Conservation (phyloP, 2,329 filamentous ascomycete species). For the Penicillium sp. region DNA sequence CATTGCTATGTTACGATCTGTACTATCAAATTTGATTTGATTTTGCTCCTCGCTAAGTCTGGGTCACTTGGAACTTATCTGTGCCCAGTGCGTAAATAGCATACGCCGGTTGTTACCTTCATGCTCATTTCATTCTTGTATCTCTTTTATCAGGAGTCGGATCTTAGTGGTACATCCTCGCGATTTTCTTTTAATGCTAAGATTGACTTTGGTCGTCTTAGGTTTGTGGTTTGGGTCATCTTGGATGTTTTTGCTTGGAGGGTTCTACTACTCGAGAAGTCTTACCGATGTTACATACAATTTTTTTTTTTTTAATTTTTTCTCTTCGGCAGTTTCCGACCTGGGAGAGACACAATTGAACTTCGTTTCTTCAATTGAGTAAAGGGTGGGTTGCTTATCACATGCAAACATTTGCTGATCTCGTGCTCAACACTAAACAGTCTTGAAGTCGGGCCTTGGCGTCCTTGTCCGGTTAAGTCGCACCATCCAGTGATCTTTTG, state of each 20-base stretch:
- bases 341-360: not conserved
- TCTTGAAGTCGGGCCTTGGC: not conserved
- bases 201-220: not conserved
- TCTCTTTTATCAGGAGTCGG: slow-evolving; percentile 16
- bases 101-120: slow-evolving; percentile 20
- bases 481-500: no score
- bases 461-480: no score
- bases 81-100: slow-evolving; percentile 28
- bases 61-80: slow-evolving; percentile 21
- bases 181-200: slow-evolving; percentile 6
- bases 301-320: not conserved
- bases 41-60: slow-evolving; percentile 15
- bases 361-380: not conserved
- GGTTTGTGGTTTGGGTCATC: not conserved
- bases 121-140: slow-evolving; percentile 19
- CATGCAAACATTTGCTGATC: not conserved
- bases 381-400: not conserved
- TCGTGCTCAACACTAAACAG: not conserved
- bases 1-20: slow-evolving; percentile 27
- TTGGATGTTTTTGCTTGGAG: not conserved
- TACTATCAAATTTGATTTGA: slow-evolving; percentile 20
- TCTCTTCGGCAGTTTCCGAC: not conserved
- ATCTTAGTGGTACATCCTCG: slow-evolving; percentile 16
- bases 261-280: not conserved
- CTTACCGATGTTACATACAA: not conserved